These are phyloP conservation scores for Glycine latifolia DNA, from an alignment of 306 rosid genomes.

Conservation along the genomic window DNA sequence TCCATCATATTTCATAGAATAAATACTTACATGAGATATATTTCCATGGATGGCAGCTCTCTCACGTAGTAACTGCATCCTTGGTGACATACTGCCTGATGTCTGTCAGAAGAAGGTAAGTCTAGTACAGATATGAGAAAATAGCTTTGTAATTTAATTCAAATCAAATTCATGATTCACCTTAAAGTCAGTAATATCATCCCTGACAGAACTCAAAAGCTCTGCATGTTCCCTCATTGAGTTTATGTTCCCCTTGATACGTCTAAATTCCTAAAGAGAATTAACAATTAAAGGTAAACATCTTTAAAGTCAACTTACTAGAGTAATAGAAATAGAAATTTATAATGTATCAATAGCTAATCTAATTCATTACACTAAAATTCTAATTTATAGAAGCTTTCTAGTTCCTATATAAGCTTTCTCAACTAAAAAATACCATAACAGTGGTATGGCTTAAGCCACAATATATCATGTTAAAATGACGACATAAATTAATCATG, in stretches of 20 bases:
- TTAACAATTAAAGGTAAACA: slow-evolving; percentile 32
- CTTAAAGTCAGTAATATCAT: slow-evolving; percentile 93
- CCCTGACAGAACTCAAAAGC: slow-evolving; percentile 97
- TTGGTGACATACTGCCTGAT: slow-evolving; percentile 94
- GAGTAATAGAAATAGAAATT: neutral
- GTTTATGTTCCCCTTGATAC: slow-evolving; percentile 91
- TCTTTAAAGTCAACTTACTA: slow-evolving; percentile 28
- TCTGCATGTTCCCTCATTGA: slow-evolving; percentile 94
- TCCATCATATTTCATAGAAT: slow-evolving; percentile 26
- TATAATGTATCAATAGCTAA: slow-evolving; percentile 12
- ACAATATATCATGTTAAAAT: slow-evolving; percentile 21
- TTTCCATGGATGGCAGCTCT: slow-evolving; percentile 96
- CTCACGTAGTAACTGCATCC: slow-evolving; percentile 90
- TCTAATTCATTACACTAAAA: slow-evolving; percentile 14
- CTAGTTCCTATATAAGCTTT: too few relatives aligned
- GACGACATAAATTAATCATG: slow-evolving; percentile 11
- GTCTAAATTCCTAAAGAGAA: slow-evolving; percentile 81
- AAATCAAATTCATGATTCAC: slow-evolving; percentile 53
- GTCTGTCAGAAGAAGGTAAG: slow-evolving; percentile 68
- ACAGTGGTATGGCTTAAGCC: slow-evolving; percentile 22
- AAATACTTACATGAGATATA: slow-evolving; percentile 84
- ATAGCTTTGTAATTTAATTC: slow-evolving; percentile 36
- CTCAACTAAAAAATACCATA: slow-evolving; percentile 29
- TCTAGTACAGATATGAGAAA: slow-evolving; percentile 38
- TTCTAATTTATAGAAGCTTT: neutral